Base-by-base conservation (phyloP, 169 alveolate genomes). In the Condylostoma magnum region DNA sequence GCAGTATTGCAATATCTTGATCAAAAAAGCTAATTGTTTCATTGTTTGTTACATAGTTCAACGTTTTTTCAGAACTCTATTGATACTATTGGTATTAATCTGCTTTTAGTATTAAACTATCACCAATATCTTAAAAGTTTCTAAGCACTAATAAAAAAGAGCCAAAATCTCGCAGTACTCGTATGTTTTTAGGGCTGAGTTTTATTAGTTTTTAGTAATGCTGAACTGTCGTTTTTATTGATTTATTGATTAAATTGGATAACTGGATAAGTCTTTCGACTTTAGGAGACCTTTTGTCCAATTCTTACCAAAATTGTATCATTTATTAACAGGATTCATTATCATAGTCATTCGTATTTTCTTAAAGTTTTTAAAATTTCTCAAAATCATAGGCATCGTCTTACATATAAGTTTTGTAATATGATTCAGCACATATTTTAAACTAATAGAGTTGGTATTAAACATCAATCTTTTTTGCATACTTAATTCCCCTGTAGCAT, bases 381-480 rank as follows among this genome's bases (percentile, higher is more conserved):
- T 57, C 69, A 57, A 20, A 57, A 52, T 57, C 69, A n/a, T 57
- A 57, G 5, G 69, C 47, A n/a, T 57, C 69, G 27, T 57, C 69
- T 36, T 57, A 34, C 25, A 57, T 57, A 3, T 30, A 18, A 15
- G 69, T 27, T 36, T 33, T 57, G 51, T 57, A 57, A 36, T 34
- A 57, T 8, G 53, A 34, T 30, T 28, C 69, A 3, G 51, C 15
- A 1, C 34, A 20, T 28, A 27, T 30, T 3, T 34, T 30, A n/a
- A 57, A 57, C 25, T 57, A 52, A 28, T 33, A 57, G 20, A 57
- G 31, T 0, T 27, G 31, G 51, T 57, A 57, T 36, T 57, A 34
- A 0, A 52, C 31, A 30, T 57, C 69, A 4, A 57, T 18, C 52
- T 57, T 57, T 12, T 57, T 57, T 0, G 69, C 69, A 18, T 18